Conservation (phyloP, 2,329 filamentous ascomycete species). For the Aspergillus calidoustus region DNA sequence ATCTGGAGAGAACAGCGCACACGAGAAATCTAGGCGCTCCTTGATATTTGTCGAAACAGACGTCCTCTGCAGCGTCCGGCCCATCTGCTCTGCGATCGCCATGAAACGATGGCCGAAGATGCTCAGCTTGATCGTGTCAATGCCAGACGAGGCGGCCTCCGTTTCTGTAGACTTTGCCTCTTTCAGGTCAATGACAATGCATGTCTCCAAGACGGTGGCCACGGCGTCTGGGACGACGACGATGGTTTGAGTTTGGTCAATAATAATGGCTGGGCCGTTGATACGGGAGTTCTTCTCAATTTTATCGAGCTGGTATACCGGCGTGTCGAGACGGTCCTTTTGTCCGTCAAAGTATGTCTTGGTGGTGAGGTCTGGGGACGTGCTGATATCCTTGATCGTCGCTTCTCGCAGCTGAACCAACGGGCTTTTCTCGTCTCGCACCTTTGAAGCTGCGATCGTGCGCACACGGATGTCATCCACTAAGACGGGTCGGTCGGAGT, state of each 20-base stretch:
- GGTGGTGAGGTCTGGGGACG: conserved; percentile 58
- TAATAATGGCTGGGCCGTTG: conserved; percentile 78
- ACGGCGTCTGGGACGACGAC: conserved; percentile 79
- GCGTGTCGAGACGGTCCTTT: conserved; percentile 37
- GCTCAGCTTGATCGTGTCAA: conserved; percentile 59
- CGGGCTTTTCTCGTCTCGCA: conserved; percentile 66
- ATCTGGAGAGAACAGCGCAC: conserved; percentile 76
- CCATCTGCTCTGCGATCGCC: conserved; percentile 65
- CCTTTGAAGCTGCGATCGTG: conserved; percentile 71
- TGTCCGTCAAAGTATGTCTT: conserved; percentile 44
- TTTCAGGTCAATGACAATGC: conserved; percentile 84
- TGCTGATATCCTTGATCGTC: conserved; percentile 58
- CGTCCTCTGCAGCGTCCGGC: conserved; percentile 60
- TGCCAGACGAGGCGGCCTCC: conserved; percentile 27
- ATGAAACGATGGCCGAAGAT: conserved; percentile 63
- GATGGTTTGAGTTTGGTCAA: conserved; percentile 77
- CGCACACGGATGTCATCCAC: conserved; percentile 88
- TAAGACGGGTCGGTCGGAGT: conserved; percentile 80
- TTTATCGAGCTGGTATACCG: conserved; percentile 41
- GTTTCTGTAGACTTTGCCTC: conserved; percentile 46
- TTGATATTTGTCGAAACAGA: conserved; percentile 72
- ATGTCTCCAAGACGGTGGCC: conserved; percentile 79
- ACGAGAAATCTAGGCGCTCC: conserved; percentile 84
- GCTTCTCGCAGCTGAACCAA: conserved; percentile 67
- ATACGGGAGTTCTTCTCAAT: conserved; percentile 40